Evolutionary conservation across 2,329 filamentous ascomycete genomes (phyloP), one percentile per base, ranked within the genome.

Genomic region (Graphilbum fragrans): DNA sequence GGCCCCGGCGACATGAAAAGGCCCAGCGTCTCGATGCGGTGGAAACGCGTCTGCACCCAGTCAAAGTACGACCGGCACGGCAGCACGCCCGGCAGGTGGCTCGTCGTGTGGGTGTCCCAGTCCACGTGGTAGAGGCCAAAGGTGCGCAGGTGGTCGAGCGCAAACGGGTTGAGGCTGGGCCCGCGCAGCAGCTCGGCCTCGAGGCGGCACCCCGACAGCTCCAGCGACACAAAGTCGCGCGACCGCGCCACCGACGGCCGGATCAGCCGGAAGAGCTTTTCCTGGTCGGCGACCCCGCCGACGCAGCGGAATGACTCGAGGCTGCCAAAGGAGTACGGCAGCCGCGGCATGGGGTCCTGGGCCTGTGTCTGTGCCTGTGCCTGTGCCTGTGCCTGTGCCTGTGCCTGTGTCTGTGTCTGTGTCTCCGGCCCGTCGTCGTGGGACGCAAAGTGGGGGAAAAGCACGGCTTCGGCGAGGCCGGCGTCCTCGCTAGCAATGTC

Each of bases 41-140:
- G 27, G 32, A 50, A 49, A 36, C 38, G 41, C 7, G 11, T 10
- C 29, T 22, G 17, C n/a, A 44, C 32, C 49, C 49, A 50, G 36
- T 44, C 38, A 12, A 48, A 14, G 14, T 41, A 45, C 1, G 41
- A 21, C 19, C 41, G 38, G 10, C 43, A 43, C 1, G 38, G 37
- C 21, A 44, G 21, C 16, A 17, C 37, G 6, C 39, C 38, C 11
- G 41, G 41, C 16, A 39, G 17, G 7, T 4, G n/a, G 12, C 21
- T 21, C 9, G n/a, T n/a, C n/a, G 23, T 22, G 34, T 23, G 18
- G 38, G 19, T 34, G 22, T 39, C 39, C 42, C 45, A 47, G 31
- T 46, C 37, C 14, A 47, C 41, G 3, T 32, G n/a, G 29, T 40
- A 35, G 19, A 51, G 41, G 38, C 49, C 47, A 12, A 48, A 27